These are phyloP conservation scores for Acanthamoeba royreba DNA, from an alignment of 208 protist genomes.

Conservation along the genomic window DNA sequence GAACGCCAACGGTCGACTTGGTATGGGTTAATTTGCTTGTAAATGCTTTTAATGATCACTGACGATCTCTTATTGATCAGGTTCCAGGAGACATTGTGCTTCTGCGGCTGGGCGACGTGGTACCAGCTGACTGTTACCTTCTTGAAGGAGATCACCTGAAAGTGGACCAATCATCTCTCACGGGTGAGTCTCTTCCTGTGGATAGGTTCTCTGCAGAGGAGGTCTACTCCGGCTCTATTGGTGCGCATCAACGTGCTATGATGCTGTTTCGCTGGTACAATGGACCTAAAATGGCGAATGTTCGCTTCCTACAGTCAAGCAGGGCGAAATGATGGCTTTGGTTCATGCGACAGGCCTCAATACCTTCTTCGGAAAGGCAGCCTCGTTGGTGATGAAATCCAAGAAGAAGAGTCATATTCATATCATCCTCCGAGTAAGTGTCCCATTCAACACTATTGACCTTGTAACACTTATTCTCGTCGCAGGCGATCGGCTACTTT, in stretches of 20 bases:
- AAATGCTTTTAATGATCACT: not conserved
- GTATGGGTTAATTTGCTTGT: constrained; percentile 48
- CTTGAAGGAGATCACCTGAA: constrained; percentile 76
- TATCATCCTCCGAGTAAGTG: not conserved
- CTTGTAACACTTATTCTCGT: not conserved
- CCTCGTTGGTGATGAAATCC: constrained; percentile 40
- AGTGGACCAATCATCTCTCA: constrained; percentile 92
- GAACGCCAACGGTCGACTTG: not conserved
- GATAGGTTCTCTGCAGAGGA: constrained; percentile 84
- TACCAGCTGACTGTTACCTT: constrained; percentile 89
- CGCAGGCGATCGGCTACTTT: constrained; percentile 69
- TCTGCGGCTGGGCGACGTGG: constrained; percentile 86
- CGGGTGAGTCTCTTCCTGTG: constrained; percentile 94
- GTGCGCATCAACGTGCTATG: no score
- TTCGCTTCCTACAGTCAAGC: constrained; percentile 65
- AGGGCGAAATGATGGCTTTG: constrained; percentile 70
- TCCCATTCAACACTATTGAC: not conserved
- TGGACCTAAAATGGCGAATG: not conserved
- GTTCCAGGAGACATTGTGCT: constrained; percentile 93
- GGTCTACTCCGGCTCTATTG: constrained; percentile 90
- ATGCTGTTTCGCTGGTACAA: not conserved
- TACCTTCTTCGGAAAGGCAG: constrained; percentile 92
- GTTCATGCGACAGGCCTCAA: constrained; percentile 84
- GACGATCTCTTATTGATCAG: constrained; percentile 67
- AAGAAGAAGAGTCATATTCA: constrained; percentile 62